Base-by-base conservation (phyloP, 495 filamentous ascomycete genomes). In the Trichoderma asperelloides region DNA sequence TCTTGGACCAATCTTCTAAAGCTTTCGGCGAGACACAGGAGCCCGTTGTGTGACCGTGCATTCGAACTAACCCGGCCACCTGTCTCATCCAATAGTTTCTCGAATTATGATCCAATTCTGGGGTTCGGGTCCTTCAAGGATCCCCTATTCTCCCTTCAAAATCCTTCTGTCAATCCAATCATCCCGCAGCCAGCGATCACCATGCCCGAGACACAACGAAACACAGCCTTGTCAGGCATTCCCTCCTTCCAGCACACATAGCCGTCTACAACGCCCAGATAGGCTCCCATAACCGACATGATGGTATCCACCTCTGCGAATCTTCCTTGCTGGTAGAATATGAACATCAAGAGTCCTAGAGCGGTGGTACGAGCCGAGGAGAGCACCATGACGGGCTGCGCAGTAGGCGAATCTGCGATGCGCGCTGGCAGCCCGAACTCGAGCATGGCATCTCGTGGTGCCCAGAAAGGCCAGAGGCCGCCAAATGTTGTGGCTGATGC, bases 221-320 rank as follows among this genome's bases (percentile, higher is more conserved):
- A 69, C n/a, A 70, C 45, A 23, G 67, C 70, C 69, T 69, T 69
- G 55, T 64, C 68, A 1, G 68, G 70, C 37, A 71, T 69, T 37
- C 70, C 70, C 63, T 74, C 70, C 37, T 63, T 64, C 73, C 72
- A 70, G 62, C 70, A 71, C 12, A 73, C 72, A 51, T 70, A 73
- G 64, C 72, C 71, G 65, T 74, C 73, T 25, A 71, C 69, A 12
- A 71, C 30, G 45, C 73, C 73, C 43, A 71, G 68, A 65, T 73
- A 73, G 41, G 65, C 72, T 43, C 73, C 62, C 28, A 73, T 67
- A 12, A 63, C 65, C 49, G 73, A 57, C 37, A 71, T 62, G 47
- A 51, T 9, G 43, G 70, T 74, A 66, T 74, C 73, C 62, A 73
- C 71, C 16, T 67, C 73, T 12, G 68, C 57, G 11, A 73, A 67